Conservation (phyloP, 352 stramenopile species). For the Phytophthora hybrid region DNA sequence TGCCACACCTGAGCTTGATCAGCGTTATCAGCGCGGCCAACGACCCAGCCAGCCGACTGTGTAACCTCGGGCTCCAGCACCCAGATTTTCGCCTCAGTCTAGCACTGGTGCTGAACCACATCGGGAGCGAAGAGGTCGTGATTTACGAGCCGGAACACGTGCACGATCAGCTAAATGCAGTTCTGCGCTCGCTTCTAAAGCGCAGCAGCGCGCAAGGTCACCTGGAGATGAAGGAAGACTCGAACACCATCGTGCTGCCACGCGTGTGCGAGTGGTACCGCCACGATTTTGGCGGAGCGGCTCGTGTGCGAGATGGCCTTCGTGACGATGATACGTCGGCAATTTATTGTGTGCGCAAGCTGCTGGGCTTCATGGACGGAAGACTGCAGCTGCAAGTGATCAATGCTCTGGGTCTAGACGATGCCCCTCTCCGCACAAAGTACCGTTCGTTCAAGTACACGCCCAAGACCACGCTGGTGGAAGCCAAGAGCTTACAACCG, state of each 20-base stretch:
- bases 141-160: conserved; percentile 47
- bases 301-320: conserved; percentile 21
- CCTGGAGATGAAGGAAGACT: conserved; percentile 41
- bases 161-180: conserved; percentile 80
- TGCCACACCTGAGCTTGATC: conserved; percentile 54
- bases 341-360: conserved; percentile 76
- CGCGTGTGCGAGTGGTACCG: conserved; percentile 83
- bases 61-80: conserved; percentile 55
- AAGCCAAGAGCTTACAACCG: conserved; percentile 23
- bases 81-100: conserved; percentile 85
- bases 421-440: conserved; percentile 60
- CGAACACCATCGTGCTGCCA: conserved; percentile 58
- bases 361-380: conserved; percentile 74
- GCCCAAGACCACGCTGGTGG: conserved; percentile 42
- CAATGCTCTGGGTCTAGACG: conserved; percentile 50
- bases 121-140: conserved; percentile 20
- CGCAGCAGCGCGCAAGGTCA: conserved; percentile 33
- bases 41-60: conserved; percentile 32
- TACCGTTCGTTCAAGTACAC: conserved; percentile 68
- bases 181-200: conserved; percentile 45
- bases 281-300: conserved; percentile 56
- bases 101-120: conserved; percentile 71
- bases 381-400: conserved; percentile 56
- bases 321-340: conserved; percentile 34
- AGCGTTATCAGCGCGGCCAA: conserved; percentile 30